Evolutionary conservation across 257 asterid genomes (phyloP), one percentile per base, ranked within the genome.

Genomic region (Cynanchum wilfordii): DNA sequence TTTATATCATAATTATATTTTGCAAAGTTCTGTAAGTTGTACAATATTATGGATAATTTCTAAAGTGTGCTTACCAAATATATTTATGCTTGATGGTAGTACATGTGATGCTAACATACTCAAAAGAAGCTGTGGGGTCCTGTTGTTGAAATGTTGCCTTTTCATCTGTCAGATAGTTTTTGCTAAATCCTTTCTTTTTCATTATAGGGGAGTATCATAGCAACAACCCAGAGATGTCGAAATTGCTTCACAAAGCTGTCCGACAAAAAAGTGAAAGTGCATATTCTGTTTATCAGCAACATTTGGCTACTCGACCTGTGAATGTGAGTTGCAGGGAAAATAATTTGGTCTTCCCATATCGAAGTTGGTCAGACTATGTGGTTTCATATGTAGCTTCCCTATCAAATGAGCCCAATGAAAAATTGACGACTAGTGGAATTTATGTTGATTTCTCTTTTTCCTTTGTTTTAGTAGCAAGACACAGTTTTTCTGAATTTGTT

Each of bases 181-280:
- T 72, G 57, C 74, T 82, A 52, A 80, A 80, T 20, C 24, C 12
- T 66, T 74, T 72, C 70, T 54, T 82, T 72, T 70, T 72, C 52
- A 80, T 75, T 50, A 68, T 75, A 91, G 98, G 98, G 69, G 97
- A 93, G 81, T 95, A 95, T 79, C 99, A 95, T 81, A 95, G 98
- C 68, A 95, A 95, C 86, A 95, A 95, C 76, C 99, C 99, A 2
- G 98, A 95, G 86, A 95, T 95, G 99, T 95, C 99, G 69, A 95
- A 95, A 82, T 81, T 95, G 88, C 98, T 95, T 75, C 99, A 95
- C 79, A 95, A 95, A 92, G 99, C 99, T 55, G 96, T 95, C 72
- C 80, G 99, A 16, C 91, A 92, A 80, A 92, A 89, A 89, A 95
- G 89, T 82, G 98, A 90, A 86, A 82, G 84, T 66, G 92, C 99